A percentile compares a stretch with the other conserved stretches of the same genome.
Evolutionary conservation across 1,139 yeast species (phyloP).

Genomic region (Saccharomyces hybrid): DNA sequence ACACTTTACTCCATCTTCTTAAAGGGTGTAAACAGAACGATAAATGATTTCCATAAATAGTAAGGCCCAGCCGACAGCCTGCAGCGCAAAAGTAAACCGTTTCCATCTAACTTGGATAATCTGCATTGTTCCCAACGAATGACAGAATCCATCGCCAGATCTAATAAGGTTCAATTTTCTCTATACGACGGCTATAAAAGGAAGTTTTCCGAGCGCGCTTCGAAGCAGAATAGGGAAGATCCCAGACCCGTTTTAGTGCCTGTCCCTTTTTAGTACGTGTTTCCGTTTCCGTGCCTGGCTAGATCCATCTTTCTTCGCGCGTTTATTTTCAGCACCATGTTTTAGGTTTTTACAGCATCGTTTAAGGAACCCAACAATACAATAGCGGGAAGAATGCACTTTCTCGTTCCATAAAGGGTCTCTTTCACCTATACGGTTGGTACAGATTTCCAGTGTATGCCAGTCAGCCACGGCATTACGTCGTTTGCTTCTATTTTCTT

Average conservation of each 20-base stretch:
- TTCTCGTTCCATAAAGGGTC: conserved; percentile 1
- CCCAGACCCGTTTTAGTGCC: neutral
- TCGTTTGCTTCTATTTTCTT: neutral
- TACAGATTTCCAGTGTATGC: neutral
- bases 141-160: neutral
- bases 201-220: neutral
- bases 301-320: neutral
- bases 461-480: neutral
- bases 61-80: neutral
- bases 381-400: neutral
- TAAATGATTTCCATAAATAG: neutral
- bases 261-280: neutral
- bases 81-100: neutral
- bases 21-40: neutral
- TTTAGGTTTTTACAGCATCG: neutral
- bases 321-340: neutral
- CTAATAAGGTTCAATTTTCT: neutral
- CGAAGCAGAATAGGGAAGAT: neutral
- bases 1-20: neutral
- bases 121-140: neutral
- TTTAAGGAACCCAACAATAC: conserved; percentile 1
- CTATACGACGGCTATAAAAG: neutral
- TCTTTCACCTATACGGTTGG: neutral
- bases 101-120: neutral
- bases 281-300: neutral